These are phyloP conservation scores for Blastocystis sp. DNA, from an alignment of 352 stramenopile genomes.

Conservation along the genomic window DNA sequence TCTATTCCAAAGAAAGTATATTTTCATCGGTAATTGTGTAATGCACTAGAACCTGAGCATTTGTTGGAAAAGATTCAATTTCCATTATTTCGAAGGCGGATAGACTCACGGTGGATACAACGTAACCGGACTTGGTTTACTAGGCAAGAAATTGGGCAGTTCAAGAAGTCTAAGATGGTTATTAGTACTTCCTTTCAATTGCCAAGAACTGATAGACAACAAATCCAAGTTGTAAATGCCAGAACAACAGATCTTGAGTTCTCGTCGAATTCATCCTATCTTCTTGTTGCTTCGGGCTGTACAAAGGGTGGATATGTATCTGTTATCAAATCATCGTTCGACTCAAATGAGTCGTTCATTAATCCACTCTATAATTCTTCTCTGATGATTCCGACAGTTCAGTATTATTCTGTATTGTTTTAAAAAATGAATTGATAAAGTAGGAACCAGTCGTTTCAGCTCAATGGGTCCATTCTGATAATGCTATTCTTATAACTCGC, in stretches of 20 bases:
- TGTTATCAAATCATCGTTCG: neutral
- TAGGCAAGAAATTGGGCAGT: neutral
- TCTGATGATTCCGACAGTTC: neutral
- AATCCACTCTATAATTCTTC: constrained; percentile 10
- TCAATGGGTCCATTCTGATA: neutral
- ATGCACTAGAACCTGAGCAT: neutral
- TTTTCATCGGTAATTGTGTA: neutral
- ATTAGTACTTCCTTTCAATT: constrained; percentile 48
- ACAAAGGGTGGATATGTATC: constrained; percentile 21
- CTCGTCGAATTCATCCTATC: neutral
- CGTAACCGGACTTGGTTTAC: neutral
- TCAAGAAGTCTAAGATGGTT: neutral
- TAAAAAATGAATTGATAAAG: neutral
- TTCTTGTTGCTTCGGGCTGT: constrained; percentile 32
- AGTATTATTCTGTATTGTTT: neutral
- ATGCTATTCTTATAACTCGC: neutral
- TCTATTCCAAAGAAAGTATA: constrained; percentile 8
- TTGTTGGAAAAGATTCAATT: neutral
- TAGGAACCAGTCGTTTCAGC: constrained; percentile 44
- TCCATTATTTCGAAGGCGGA: neutral
- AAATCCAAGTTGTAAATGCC: constrained; percentile 8
- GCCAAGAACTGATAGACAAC: neutral
- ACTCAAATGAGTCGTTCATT: neutral
- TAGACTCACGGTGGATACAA: neutral
- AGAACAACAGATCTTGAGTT: constrained; percentile 35